Evolutionary conservation across 257 asterid genomes (phyloP), one percentile per base, ranked within the genome.

Genomic region (Solanum lycopersicoides): DNA sequence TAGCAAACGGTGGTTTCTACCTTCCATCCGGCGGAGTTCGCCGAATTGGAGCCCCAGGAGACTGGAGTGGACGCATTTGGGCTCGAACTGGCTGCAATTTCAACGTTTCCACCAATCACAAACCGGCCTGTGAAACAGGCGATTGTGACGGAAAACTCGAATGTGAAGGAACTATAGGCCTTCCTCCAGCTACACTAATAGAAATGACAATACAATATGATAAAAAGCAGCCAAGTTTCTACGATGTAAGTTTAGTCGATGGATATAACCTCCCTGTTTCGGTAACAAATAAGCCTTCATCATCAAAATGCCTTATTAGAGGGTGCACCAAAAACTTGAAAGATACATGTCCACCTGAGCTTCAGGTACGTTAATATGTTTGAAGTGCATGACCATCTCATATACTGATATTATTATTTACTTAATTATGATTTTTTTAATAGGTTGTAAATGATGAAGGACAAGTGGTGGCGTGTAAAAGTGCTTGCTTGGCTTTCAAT

Each of bases 51-150:
- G 87, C 91, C 50, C 96, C 98, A 0, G 94, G 94, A 1, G 93
- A 92, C 9, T 96, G 99, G 99, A 79, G 91, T 4, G 99, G 99
- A 83, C 95, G 97, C 5, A 89, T 96, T 1, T 95, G 99, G 99
- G 99, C 97, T 69, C 94, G 99, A 60, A 96, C 99, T 0, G 96
- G 95, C 75, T 96, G 99, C 93, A 66, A 86, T 11, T 95, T 94
- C 87, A 75, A 73, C 83, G 44, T 45, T 0, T 23, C 90, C 3
- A 4, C 84, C 18, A 88, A 92, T 39, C 86, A 84, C 86, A 87
- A 66, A n/a, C 90, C 87, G 16, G 89, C 89, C 42, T 95, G 98
- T 32, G 95, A 96, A 87, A 96, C 99, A 2, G 99, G 99, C 1
- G 98, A 96, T 44, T 96, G 98, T 21, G 93, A 86, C 37, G 95